Evolutionary conservation across 1,284 basidiomycete genomes (phyloP), one percentile per base, ranked within the genome.

Genomic region (Takashimella koratensis): DNA sequence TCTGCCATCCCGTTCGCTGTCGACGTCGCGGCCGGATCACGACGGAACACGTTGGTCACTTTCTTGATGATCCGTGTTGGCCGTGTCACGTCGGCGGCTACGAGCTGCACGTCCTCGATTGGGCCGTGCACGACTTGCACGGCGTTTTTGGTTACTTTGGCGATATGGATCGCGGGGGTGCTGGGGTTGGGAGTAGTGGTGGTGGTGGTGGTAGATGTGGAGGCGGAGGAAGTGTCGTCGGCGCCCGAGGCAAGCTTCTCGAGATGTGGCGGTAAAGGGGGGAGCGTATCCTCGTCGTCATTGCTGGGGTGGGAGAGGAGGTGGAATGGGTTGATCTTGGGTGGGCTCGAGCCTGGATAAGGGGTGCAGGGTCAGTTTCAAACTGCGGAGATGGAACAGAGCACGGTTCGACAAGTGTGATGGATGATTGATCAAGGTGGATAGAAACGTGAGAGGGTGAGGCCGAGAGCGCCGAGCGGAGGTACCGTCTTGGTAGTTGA

Each of bases 21-120:
- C 16, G 30, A 36, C 16, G 16, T 16, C 8, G 16, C 16, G 16
- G 30, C 30, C 8, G 30, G 30, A 6, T 53, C 56, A 21, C 53
- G 68, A n/a, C 57, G 63, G 56, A 69, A 68, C 12, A 62, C 62
- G 30, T 47, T 60, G 57, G 57, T 66, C 47, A 70, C 64, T 52
- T 67, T 71, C 40, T 64, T 57, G 41, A 71, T 63, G 21, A 69
- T 54, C 12, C 59, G 43, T 20, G 42, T 40, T n/a, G 54, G 58
- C 11, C 49, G 42, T 16, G 45, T 43, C 3, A 27, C 54, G 6
- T 56, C 54, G 4, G 39, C 41, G 10, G 36, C 42, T 4, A 24
- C n/a, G 11, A 26, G 19, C 21, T 54, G 52, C 3, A 20, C 12
- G 13, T 36, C 30, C 16, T 36, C 30, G 16, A 36, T 36, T 36